These are phyloP conservation scores for Setomelanomma holmii DNA, from an alignment of 2,329 filamentous ascomycete species.

Conservation along the genomic window DNA sequence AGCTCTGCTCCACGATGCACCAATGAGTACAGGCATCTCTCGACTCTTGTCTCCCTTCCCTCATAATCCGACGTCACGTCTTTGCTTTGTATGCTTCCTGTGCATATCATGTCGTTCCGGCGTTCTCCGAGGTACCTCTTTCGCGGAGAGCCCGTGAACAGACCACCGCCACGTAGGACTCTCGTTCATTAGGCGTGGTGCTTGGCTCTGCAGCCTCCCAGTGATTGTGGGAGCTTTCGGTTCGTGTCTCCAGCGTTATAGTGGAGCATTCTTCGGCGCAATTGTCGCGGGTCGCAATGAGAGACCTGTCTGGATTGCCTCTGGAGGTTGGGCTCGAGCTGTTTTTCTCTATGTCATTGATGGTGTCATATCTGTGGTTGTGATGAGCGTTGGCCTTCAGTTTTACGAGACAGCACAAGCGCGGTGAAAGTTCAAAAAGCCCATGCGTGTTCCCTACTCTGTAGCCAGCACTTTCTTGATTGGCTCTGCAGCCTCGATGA, in stretches of 20 bases:
- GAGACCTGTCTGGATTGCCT: background rate
- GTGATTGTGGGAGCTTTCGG: too few relatives aligned
- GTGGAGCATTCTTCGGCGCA: constrained; percentile 4
- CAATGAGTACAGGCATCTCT: background rate
- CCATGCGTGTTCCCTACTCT: constrained; percentile 49
- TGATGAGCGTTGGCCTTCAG: background rate
- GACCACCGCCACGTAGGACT: too few relatives aligned
- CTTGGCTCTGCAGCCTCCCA: too few relatives aligned
- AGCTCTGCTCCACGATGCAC: too few relatives aligned
- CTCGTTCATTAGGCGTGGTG: too few relatives aligned
- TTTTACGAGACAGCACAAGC: background rate
- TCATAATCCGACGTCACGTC: too few relatives aligned
- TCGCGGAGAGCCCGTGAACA: too few relatives aligned
- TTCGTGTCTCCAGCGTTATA: background rate
- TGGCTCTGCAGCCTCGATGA: constrained; percentile 89
- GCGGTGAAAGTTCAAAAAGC: background rate
- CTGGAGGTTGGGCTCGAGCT: background rate
- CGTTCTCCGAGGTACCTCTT: too few relatives aligned
- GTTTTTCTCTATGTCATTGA: background rate
- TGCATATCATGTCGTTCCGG: too few relatives aligned
- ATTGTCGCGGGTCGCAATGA: background rate
- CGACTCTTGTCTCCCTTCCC: background rate
- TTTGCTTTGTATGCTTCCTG: too few relatives aligned
- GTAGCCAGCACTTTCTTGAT: constrained; percentile 88
- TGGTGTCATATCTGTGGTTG: background rate